Percentiles rank a stretch among this genome's conserved stretches.
phyloP scores from a whole-genome alignment of 2,329 filamentous ascomycete genomes.

The Trichoderma atrobrunneum region DNA sequence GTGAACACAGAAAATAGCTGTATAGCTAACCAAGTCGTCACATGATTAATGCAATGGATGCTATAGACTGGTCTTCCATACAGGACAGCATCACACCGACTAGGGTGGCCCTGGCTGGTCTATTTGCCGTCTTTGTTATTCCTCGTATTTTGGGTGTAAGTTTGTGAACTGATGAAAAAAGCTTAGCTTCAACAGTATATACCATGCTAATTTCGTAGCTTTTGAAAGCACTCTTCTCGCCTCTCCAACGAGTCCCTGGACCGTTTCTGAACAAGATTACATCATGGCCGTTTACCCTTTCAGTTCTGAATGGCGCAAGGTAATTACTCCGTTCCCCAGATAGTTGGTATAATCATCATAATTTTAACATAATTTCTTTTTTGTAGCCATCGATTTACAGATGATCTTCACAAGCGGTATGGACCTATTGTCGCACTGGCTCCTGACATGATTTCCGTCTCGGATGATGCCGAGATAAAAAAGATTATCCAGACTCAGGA shows the following conservation, averaged over 20 bases:
- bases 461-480: not conserved
- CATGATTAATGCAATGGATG: not conserved
- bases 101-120: not conserved
- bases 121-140: not conserved
- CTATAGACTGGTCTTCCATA: not conserved
- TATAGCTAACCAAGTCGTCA: not conserved
- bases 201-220: not conserved
- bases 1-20: not conserved
- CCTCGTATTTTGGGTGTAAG: not conserved
- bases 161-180: not conserved
- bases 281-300: not conserved
- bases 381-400: not conserved
- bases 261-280: not conserved
- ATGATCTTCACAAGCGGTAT: not conserved
- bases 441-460: not conserved
- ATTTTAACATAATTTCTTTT: not conserved
- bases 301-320: not conserved
- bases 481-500: not conserved
- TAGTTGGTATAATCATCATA: not conserved
- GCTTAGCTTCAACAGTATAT: not conserved
- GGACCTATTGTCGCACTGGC: not conserved
- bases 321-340: not conserved
- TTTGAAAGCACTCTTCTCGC: not conserved
- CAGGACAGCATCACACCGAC: not conserved
- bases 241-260: not conserved